Evolutionary conservation across 202 grass and related monocot species (phyloP).

Genomic region (Dendrocalamus latiflorus): DNA sequence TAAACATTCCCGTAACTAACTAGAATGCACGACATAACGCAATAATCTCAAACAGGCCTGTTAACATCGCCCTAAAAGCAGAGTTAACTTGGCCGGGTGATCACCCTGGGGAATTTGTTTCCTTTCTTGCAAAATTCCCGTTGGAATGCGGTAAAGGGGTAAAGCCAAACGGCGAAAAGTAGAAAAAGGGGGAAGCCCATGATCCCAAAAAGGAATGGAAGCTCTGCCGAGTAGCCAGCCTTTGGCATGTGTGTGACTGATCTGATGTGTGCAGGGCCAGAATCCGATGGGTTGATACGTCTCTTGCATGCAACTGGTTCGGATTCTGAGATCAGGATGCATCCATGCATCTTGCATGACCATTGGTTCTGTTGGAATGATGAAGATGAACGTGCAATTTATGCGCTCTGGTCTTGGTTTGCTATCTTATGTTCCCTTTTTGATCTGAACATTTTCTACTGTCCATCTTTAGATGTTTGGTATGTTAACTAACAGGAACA

Average conservation of each 20-base stretch:
- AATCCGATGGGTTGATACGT: background rate
- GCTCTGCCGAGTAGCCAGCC: background rate
- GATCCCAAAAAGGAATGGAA: conserved; percentile 28
- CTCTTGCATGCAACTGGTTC: background rate
- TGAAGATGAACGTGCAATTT: background rate
- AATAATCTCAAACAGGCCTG: background rate
- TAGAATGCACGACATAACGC: background rate
- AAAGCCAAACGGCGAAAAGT: background rate
- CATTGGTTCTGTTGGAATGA: background rate
- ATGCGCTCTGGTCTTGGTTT: background rate
- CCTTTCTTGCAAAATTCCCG: background rate
- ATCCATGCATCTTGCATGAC: background rate
- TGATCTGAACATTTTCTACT: no score
- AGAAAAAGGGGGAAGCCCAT: background rate
- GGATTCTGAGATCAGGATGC: background rate
- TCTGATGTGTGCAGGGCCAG: background rate
- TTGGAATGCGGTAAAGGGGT: conserved; percentile 20
- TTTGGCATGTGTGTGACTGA: background rate
- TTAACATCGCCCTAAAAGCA: background rate
- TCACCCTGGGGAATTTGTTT: no score
- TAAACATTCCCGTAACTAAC: background rate
- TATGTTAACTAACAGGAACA: no score
- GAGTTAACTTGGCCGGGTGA: background rate
- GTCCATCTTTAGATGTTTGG: no score
- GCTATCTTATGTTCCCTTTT: no score